phyloP scores from a whole-genome alignment of 306 rosid genomes.

The Prunus salicina region DNA sequence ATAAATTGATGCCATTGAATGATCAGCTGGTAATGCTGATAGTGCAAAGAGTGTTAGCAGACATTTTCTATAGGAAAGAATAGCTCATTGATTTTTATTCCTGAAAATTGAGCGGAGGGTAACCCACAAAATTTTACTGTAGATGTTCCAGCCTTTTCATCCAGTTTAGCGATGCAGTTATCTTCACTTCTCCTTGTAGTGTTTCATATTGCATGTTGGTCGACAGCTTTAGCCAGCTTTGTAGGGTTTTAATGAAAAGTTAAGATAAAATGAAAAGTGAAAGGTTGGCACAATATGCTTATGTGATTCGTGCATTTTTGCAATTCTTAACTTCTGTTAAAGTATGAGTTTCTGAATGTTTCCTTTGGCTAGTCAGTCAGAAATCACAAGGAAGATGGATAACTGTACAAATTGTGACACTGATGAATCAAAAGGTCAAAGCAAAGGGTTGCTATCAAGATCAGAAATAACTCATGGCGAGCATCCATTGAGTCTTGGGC shows the following conservation, averaged over 20 bases:
- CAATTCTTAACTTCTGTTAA: conserved; percentile 26
- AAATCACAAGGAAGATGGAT: conserved; percentile 81
- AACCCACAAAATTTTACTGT: not conserved
- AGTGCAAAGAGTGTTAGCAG: not conserved
- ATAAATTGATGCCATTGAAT: not conserved
- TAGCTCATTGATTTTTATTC: not conserved
- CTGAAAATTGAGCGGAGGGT: not conserved
- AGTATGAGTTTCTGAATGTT: conserved; percentile 61
- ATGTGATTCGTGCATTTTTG: conserved; percentile 10
- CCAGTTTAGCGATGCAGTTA: not conserved
- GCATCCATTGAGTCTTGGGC: conserved; percentile 98
- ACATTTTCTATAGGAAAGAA: not conserved
- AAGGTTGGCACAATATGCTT: not conserved
- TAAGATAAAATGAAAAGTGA: not conserved
- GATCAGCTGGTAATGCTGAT: not conserved
- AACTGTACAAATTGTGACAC: conserved; percentile 48
- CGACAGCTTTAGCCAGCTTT: not conserved
- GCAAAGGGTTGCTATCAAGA: conserved; percentile 74
- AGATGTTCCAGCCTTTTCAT: not conserved
- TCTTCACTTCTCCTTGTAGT: not conserved
- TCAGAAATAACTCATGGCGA: conserved; percentile 86
- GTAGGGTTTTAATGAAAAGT: not conserved
- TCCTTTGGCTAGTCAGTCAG: conserved; percentile 98
- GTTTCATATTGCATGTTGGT: conserved; percentile 3
- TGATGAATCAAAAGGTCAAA: conserved; percentile 51